phyloP scores from a whole-genome alignment of 1,139 yeast species.

The Candida glucosophila region DNA sequence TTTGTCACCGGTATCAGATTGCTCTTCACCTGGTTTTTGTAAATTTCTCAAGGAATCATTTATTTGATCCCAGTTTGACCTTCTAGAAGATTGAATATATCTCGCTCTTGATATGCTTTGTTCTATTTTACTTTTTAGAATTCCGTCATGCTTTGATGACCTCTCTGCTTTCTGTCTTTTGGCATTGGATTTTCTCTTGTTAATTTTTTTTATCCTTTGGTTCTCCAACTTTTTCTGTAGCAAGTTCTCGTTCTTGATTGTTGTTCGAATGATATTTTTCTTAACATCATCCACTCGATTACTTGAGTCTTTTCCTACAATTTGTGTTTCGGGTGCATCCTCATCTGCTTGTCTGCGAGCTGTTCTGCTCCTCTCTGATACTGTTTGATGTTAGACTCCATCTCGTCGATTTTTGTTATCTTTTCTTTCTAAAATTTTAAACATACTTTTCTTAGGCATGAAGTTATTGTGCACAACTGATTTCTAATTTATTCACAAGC shows the following conservation, averaged over 20 bases:
- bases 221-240: conserved; percentile 47
- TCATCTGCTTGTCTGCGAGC: conserved; percentile 57
- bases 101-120: conserved; percentile 58
- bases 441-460: conserved; percentile 6
- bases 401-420: conserved; percentile 1
- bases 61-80: conserved; percentile 66
- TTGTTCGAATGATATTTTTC: conserved; percentile 58
- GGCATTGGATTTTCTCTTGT: conserved; percentile 25
- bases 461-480: too few relatives aligned
- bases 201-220: conserved; percentile 26
- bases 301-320: conserved; percentile 46
- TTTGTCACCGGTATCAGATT: conserved; percentile 4
- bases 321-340: conserved; percentile 35
- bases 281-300: conserved; percentile 48
- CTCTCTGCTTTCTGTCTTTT: conserved; percentile 37
- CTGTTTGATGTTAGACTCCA: conserved; percentile 12
- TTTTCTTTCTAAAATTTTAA: too few relatives aligned
- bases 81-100: conserved; percentile 52
- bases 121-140: conserved; percentile 51
- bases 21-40: conserved; percentile 16
- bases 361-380: conserved; percentile 67
- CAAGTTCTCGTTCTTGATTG: conserved; percentile 59
- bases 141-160: conserved; percentile 46
- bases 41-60: conserved; percentile 39
- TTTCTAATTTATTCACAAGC: too few relatives aligned